These are phyloP conservation scores for Verruconis gallopava DNA, from an alignment of 2,329 filamentous ascomycete species.

Conservation along the genomic window DNA sequence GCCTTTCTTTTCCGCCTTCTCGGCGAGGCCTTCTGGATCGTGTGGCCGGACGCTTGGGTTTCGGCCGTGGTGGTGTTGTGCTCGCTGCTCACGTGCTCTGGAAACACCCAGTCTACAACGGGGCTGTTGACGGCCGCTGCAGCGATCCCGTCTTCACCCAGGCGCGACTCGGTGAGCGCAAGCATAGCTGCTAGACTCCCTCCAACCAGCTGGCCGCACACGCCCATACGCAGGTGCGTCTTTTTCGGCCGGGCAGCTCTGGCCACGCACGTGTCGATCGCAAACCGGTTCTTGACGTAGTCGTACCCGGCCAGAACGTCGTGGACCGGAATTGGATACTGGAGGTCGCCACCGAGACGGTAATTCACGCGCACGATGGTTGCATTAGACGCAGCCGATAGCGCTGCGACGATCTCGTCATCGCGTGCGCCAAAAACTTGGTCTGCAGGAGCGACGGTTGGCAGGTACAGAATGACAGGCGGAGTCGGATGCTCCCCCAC, in stretches of 20 bases:
- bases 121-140: constrained; percentile 35
- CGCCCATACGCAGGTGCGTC: constrained; percentile 19
- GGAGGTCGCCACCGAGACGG: constrained; percentile 23
- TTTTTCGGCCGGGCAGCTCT: not conserved
- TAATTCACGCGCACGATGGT: constrained; percentile 35
- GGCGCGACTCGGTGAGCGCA: constrained; percentile 36
- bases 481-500: constrained; percentile 14
- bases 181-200: constrained; percentile 36
- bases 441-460: constrained; percentile 26
- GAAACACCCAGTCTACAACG: constrained; percentile 35
- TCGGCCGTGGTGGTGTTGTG: constrained; percentile 9
- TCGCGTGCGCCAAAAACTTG: constrained; percentile 17
- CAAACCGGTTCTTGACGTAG: constrained; percentile 30
- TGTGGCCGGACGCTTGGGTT: constrained; percentile 6
- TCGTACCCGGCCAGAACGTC: constrained; percentile 35
- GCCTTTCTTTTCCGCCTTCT: constrained; percentile 11
- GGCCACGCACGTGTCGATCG: not conserved
- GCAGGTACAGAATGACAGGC: constrained; percentile 30
- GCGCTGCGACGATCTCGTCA: constrained; percentile 19
- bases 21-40: constrained; percentile 7
- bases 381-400: constrained; percentile 25
- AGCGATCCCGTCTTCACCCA: constrained; percentile 25
- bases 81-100: constrained; percentile 19
- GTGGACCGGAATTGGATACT: constrained; percentile 34
- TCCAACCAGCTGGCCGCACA: constrained; percentile 36